A percentile compares a stretch with the other conserved stretches of the same genome.
Evolutionary conservation across 140 eudicot species (phyloP).

Genomic region (Flaveria floridana): DNA sequence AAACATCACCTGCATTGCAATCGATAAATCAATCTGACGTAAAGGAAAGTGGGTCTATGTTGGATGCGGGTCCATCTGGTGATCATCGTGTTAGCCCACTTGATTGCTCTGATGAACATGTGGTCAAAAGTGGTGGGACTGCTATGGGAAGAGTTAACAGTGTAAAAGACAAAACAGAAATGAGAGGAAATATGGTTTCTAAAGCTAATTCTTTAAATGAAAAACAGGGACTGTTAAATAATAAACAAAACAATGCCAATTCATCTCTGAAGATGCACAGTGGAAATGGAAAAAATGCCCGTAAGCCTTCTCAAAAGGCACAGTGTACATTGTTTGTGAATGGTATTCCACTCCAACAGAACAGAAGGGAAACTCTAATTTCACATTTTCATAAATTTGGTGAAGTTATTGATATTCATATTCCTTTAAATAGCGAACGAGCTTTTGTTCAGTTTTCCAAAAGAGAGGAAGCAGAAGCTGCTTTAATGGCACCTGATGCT

Average conservation of each 20-base stretch:
- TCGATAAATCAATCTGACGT: constrained; percentile 39
- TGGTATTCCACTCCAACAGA: constrained; percentile 70
- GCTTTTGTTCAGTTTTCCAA: constrained; percentile 97
- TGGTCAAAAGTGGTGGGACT: constrained; percentile 37
- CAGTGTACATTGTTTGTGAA: constrained; percentile 78
- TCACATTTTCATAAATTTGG: constrained; percentile 87
- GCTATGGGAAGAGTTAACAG: constrained; percentile 43
- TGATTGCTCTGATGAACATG: constrained; percentile 49
- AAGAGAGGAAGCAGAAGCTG: constrained; percentile 91
- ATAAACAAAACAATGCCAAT: constrained; percentile 25
- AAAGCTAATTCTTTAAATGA: constrained; percentile 38
- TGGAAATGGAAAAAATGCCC: constrained; percentile 45
- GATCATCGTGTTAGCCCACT: constrained; percentile 32
- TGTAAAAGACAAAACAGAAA: constrained; percentile 44
- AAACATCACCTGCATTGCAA: constrained; percentile 50
- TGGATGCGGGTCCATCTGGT: constrained; percentile 50
- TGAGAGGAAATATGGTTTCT: constrained; percentile 46
- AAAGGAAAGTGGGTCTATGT: constrained; percentile 40
- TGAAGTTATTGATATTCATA: constrained; percentile 67
- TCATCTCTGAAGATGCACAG: constrained; percentile 42
- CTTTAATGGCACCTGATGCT: constrained; percentile 88
- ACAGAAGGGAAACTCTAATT: constrained; percentile 60
- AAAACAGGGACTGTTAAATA: constrained; percentile 38
- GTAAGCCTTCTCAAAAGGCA: constrained; percentile 73
- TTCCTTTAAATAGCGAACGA: constrained; percentile 61